These are phyloP conservation scores for Apiospora rasikravindrae DNA, from an alignment of 2,329 filamentous ascomycete species.

Conservation along the genomic window DNA sequence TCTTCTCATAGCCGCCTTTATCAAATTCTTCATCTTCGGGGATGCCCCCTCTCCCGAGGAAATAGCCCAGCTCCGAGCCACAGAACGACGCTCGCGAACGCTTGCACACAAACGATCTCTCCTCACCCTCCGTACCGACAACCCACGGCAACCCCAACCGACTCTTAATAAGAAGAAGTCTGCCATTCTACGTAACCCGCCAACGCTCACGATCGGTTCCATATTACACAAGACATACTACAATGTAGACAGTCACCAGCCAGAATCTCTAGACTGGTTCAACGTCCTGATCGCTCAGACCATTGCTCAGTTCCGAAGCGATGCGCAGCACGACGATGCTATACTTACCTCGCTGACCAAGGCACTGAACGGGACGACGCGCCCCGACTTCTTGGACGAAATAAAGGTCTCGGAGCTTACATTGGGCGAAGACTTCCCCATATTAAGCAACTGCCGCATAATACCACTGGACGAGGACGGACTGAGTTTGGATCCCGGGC, in stretches of 20 bases:
- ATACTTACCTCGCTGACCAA: constrained; percentile 86
- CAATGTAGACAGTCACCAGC: constrained; percentile 93
- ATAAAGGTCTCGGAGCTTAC: constrained; percentile 94
- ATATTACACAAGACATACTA: constrained; percentile 98
- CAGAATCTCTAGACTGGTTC: constrained; percentile 98
- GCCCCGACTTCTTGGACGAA: constrained; percentile 90
- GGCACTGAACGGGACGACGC: constrained; percentile 82
- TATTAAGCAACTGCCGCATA: constrained; percentile 96
- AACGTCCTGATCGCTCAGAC: constrained; percentile 97
- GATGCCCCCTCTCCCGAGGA: constrained; percentile 86
- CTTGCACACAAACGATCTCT: constrained; percentile 78
- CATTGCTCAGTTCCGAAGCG: constrained; percentile 91
- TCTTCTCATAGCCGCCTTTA: constrained; percentile 89
- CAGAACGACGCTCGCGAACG: constrained; percentile 74
- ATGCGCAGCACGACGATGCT: constrained; percentile 89
- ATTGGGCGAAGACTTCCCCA: constrained; percentile 95
- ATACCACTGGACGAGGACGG: constrained; percentile 89
- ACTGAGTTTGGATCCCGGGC: constrained; percentile 53
- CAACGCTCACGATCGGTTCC: constrained; percentile 84
- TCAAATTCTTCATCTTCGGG: constrained; percentile 99
- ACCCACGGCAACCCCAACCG: constrained; percentile 44
- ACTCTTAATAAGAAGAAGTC: constrained; percentile 69
- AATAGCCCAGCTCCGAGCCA: constrained; percentile 75
- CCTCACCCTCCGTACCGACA: constrained; percentile 61
- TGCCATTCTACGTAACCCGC: constrained; percentile 73